A percentile compares a stretch with the other conserved stretches of the same genome.
phyloP scores from a whole-genome alignment of 176 grass and related monocot species.

The Oryza coarctata region DNA sequence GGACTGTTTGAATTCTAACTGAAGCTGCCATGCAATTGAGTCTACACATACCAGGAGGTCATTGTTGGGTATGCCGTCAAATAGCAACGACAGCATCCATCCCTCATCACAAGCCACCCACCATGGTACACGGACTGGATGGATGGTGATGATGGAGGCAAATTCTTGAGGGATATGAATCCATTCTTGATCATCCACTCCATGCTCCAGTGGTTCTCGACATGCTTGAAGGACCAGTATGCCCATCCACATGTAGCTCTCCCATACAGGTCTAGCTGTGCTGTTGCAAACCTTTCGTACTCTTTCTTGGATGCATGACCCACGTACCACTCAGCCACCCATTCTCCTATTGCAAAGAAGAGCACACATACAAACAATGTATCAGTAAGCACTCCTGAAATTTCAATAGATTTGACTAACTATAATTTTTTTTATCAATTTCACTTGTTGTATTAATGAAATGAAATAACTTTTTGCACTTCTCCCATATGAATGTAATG shows the following conservation, averaged over 20 bases:
- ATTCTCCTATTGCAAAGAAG: slow-evolving; percentile 42
- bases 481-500: too few species aligned
- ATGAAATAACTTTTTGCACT: too few species aligned
- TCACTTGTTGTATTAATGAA: too few species aligned
- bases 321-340: slow-evolving; percentile 47
- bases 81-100: not conserved
- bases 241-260: slow-evolving; percentile 63
- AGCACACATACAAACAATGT: not conserved
- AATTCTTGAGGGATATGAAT: slow-evolving; percentile 34
- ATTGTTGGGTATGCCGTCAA: not conserved
- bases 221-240: slow-evolving; percentile 65
- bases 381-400: not conserved
- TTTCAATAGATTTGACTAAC: not conserved
- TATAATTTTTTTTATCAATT: too few species aligned
- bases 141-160: not conserved
- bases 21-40: too few species aligned
- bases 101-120: not conserved
- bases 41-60: not conserved
- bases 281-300: slow-evolving; percentile 39
- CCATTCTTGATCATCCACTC: slow-evolving; percentile 83
- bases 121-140: not conserved
- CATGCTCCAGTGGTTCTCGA: slow-evolving; percentile 55
- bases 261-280: slow-evolving; percentile 49
- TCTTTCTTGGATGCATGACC: slow-evolving; percentile 16
- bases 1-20: too few species aligned